phyloP scores from a whole-genome alignment of 371 early-diverging fungal species.

The Mucor saturninus region DNA sequence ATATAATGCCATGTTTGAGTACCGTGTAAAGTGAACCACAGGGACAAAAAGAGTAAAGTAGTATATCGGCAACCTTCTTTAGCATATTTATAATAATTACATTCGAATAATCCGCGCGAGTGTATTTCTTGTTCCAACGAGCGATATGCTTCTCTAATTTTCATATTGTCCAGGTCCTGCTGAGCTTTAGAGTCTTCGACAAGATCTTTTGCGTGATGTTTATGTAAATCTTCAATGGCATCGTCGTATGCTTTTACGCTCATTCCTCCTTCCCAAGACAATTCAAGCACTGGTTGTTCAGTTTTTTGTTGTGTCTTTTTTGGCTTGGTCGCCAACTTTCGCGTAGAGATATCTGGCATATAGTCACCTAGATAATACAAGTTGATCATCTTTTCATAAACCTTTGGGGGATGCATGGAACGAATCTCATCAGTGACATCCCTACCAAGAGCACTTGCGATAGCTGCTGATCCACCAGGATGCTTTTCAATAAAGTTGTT shows the following conservation, averaged over 20 bases:
- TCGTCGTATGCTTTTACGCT: slow-evolving; percentile 41
- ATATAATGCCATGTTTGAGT: slow-evolving; percentile 65
- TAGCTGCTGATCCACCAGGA: slow-evolving; percentile 91
- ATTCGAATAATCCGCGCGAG: slow-evolving; percentile 69
- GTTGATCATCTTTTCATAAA: slow-evolving; percentile 74
- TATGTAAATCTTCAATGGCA: slow-evolving; percentile 36
- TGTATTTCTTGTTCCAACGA: slow-evolving; percentile 68
- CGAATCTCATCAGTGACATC: slow-evolving; percentile 93
- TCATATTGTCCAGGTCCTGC: slow-evolving; percentile 41
- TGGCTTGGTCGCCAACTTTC: not conserved
- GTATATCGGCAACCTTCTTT: slow-evolving; percentile 75
- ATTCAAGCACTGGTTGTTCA: slow-evolving; percentile 8
- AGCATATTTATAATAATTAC: slow-evolving; percentile 79
- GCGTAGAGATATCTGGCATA: slow-evolving; percentile 22
- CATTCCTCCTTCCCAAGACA: slow-evolving; percentile 43
- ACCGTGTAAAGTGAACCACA: slow-evolving; percentile 72
- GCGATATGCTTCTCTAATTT: slow-evolving; percentile 63
- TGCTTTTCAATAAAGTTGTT: slow-evolving; percentile 83
- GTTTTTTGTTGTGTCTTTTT: slow-evolving; percentile 3
- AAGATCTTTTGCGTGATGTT: slow-evolving; percentile 31
- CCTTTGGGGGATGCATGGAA: slow-evolving; percentile 87
- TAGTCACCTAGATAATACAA: slow-evolving; percentile 78
- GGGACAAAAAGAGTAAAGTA: slow-evolving; percentile 57
- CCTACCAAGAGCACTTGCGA: slow-evolving; percentile 83
- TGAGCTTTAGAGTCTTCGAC: slow-evolving; percentile 16